phyloP scores from a whole-genome alignment of 1,284 basidiomycete genomes.

The Ustilago lituana region DNA sequence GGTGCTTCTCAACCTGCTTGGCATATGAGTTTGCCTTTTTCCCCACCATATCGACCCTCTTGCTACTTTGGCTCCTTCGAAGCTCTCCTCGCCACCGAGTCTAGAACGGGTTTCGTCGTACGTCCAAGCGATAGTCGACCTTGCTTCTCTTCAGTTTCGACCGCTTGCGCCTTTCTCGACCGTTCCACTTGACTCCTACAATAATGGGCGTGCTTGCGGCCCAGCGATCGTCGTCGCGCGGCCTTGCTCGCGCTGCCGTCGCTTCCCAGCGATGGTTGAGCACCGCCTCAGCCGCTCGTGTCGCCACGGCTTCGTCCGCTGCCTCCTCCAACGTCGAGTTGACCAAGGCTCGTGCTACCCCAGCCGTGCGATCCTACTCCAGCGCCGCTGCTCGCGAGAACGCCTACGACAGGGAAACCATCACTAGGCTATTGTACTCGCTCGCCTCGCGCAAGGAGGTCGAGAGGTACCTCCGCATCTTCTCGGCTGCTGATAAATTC shows the following conservation, averaged over 20 bases:
- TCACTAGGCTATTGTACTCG: conserved; percentile 66
- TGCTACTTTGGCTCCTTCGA: conserved; percentile 2
- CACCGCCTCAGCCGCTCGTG: conserved; percentile 28
- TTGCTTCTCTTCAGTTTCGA: too few relatives aligned
- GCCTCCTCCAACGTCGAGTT: conserved; percentile 22
- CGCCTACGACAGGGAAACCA: conserved; percentile 62
- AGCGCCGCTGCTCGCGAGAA: conserved; percentile 51
- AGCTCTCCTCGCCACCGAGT: background rate
- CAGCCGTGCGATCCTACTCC: conserved; percentile 39
- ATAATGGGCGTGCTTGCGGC: conserved; percentile 43
- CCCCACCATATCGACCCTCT: conserved; percentile 8
- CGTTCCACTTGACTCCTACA: background rate
- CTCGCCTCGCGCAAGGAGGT: conserved; percentile 67
- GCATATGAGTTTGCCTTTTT: too few relatives aligned
- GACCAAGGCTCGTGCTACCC: conserved; percentile 22
- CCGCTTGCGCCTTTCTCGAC: background rate
- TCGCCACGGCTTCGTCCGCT: conserved; percentile 28
- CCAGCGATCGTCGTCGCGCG: conserved; percentile 41
- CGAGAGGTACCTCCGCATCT: conserved; percentile 67
- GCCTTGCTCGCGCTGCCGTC: conserved; percentile 33
- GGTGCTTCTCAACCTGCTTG: background rate
- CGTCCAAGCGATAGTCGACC: too few relatives aligned
- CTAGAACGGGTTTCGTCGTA: too few relatives aligned
- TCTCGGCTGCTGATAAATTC: conserved; percentile 66
- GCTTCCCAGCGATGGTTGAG: conserved; percentile 36